Percentiles rank a stretch among this genome's conserved stretches.
Conservation (phyloP, 2,329 filamentous ascomycete species). For the Tolypocladium tropicale region DNA sequence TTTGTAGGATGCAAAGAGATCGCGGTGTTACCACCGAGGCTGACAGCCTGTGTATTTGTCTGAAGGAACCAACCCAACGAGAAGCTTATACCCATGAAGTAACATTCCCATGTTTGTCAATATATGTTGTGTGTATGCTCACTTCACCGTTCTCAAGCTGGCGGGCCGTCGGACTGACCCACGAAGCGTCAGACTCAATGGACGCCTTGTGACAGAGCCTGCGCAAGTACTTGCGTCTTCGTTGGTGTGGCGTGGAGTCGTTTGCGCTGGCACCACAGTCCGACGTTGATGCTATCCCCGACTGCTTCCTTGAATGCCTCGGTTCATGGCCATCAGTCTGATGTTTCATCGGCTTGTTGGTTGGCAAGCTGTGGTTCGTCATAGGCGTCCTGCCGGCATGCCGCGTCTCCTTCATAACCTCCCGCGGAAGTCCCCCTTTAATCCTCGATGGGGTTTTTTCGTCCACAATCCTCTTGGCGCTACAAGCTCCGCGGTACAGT, state of each 20-base stretch:
- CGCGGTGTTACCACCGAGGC: neutral
- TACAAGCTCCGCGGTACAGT: neutral
- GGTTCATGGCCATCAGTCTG: neutral
- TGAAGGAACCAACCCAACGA: neutral
- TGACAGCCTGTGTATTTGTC: neutral
- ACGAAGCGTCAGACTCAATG: slow-evolving; percentile 8
- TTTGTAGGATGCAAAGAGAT: neutral
- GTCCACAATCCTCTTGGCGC: neutral
- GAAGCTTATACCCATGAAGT: neutral
- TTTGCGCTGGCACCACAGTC: neutral
- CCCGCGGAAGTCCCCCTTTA: neutral
- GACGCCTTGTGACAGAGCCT: neutral
- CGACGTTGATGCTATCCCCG: neutral
- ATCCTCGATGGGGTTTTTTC: neutral
- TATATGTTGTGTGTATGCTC: neutral
- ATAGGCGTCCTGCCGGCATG: neutral
- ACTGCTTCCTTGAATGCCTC: neutral
- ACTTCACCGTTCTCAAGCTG: slow-evolving; percentile 4
- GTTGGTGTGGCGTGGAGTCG: neutral
- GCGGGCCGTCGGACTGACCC: slow-evolving; percentile 8
- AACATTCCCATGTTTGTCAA: neutral
- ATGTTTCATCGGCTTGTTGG: neutral
- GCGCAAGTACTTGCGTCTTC: neutral
- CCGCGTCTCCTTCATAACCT: neutral
- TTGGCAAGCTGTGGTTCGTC: neutral